Evolutionary conservation across 106 monocot genomes (phyloP).

Genomic region (Cymbidium sinense): DNA sequence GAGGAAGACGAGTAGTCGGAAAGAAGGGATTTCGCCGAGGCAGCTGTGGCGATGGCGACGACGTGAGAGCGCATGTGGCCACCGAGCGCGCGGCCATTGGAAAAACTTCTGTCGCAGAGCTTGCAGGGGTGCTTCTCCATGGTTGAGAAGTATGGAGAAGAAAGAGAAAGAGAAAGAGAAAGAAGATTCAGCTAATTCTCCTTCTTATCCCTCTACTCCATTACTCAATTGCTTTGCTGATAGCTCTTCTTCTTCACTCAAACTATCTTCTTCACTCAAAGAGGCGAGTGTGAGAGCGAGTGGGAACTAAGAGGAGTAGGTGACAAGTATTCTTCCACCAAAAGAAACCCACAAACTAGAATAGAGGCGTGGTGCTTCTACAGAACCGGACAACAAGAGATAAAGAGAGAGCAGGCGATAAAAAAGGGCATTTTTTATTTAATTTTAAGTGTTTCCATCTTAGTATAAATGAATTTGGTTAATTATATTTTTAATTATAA

Average conservation of each 20-base stretch:
- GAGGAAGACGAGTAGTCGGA: constrained; percentile 31
- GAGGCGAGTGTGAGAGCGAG: background rate
- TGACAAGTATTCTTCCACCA: constrained; percentile 11
- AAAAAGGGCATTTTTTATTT: background rate
- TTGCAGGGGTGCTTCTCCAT: constrained; percentile 41
- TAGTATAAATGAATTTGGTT: too few species aligned
- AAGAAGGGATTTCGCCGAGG: background rate
- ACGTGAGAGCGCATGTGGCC: constrained; percentile 58
- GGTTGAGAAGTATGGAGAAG: background rate
- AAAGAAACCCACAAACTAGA: constrained; percentile 4
- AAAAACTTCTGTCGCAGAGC: constrained; percentile 44
- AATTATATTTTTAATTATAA: background rate
- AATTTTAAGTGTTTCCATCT: too few species aligned
- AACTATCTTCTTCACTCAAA: constrained; percentile 7
- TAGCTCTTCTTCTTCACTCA: constrained; percentile 5
- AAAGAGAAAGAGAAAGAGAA: background rate
- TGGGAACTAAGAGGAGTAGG: constrained; percentile 10
- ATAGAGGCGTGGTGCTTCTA: constrained; percentile 6
- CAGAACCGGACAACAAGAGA: background rate
- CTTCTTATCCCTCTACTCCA: background rate
- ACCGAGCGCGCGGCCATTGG: constrained; percentile 39
- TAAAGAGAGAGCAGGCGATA: background rate
- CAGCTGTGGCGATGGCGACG: background rate
- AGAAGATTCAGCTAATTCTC: background rate
- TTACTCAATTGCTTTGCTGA: background rate